Conservation (phyloP, 2,329 filamentous ascomycete species). For the Exophiala sp. region DNA sequence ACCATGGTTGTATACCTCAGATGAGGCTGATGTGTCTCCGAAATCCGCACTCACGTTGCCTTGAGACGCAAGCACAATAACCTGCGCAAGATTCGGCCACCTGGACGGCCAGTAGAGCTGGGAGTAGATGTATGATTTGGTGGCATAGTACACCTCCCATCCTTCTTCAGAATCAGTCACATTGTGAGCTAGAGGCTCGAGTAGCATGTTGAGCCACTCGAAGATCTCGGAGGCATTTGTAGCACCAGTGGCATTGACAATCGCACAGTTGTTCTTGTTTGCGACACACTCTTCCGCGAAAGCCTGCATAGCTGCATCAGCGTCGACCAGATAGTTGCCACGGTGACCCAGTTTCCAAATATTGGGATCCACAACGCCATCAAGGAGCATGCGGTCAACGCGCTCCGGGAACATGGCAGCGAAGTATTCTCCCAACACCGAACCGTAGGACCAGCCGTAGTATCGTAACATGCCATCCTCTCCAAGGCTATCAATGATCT, state of each 20-base stretch:
- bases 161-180: background rate
- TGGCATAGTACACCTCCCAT: background rate
- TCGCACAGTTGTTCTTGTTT: background rate
- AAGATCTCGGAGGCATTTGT: conserved; percentile 3
- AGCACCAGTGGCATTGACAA: background rate
- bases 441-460: conserved; percentile 30
- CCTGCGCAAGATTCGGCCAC: conserved; percentile 8
- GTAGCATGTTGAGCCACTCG: conserved; percentile 3
- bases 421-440: conserved; percentile 33
- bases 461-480: conserved; percentile 40
- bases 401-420: conserved; percentile 40
- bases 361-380: conserved; percentile 21
- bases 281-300: conserved; percentile 7
- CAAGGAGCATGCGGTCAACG: conserved; percentile 37
- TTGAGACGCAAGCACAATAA: background rate
- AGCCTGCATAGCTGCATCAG: conserved; percentile 1
- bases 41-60: background rate
- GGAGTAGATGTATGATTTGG: background rate
- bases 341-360: conserved; percentile 5
- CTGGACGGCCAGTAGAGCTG: conserved; percentile 6
- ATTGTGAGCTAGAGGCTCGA: background rate
- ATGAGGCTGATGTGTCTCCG: background rate
- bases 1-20: background rate
- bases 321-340: background rate
- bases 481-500: conserved; percentile 42